Evolutionary conservation across 495 filamentous ascomycete species (phyloP), one percentile per base, ranked within the genome.

Genomic region (Penicillium silybi): DNA sequence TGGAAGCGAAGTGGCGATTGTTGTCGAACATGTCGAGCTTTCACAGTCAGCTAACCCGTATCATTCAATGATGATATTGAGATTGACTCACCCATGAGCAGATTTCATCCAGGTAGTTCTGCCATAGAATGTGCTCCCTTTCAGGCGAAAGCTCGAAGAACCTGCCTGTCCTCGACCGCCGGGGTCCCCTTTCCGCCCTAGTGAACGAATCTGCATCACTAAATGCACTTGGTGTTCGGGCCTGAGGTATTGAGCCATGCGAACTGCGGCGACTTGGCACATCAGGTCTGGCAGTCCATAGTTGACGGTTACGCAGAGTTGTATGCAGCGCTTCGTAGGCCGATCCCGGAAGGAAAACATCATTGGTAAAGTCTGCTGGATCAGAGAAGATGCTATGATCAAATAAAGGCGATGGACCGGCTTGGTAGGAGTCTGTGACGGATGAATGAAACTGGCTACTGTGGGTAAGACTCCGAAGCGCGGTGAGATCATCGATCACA

Each of bases 11-110:
- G 45, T 73, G 66, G 6, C 68, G 69, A 49, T 70, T 56, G 26
- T 65, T 65, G 48, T 76, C 75, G 48, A 78, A 78, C 70, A 73
- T 78, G 51, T 78, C 75, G 10, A 76, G 72, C 74, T 55, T 8
- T 34, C 16, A 22, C 1, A 3, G 29, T 50, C 27, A 51, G 48
- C 7, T 17, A 11, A 8, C 23, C 15, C 11, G 16, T 1, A 1
- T n/a, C 22, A 6, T 25, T 15, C 4, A 11, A n/a, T n/a, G 46
- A 11, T 15, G 6, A 5, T 11, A n/a, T 19, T 6, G 19, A 4
- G n/a, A n/a, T n/a, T n/a, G n/a, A 52, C 61, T 41, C 20, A 69
- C 66, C 63, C 74, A 75, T 38, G 70, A 64, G 23, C 72, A 73
- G 2, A 74, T 68, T 43, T 74, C 64, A 18, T 69, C 63, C 32